Evolutionary conservation across 1,284 basidiomycete species (phyloP).

Genomic region (Leccinum subrobustum): DNA sequence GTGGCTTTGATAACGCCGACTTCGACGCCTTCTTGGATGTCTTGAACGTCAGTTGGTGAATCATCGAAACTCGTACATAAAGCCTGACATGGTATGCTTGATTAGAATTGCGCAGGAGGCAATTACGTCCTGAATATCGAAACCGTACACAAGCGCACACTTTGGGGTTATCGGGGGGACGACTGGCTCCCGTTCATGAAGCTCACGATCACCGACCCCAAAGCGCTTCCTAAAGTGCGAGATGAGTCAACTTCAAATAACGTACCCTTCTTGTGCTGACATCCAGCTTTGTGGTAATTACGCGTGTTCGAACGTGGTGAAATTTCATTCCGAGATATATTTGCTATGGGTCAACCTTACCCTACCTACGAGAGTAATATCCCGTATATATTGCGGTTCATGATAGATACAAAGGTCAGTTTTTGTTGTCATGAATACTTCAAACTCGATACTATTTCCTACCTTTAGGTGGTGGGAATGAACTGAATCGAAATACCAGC

Average conservation of each 20-base stretch:
- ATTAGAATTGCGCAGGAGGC: conserved; percentile 32
- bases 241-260: conserved; percentile 58
- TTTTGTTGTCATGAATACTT: background rate
- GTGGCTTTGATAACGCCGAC: conserved; percentile 75
- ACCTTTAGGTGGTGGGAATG: conserved; percentile 84
- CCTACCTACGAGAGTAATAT: conserved; percentile 93
- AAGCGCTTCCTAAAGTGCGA: conserved; percentile 81
- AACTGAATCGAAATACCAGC: conserved; percentile 93
- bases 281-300: conserved; percentile 37
- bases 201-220: conserved; percentile 72
- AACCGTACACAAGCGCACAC: conserved; percentile 65
- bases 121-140: conserved; percentile 57
- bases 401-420: conserved; percentile 89
- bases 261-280: conserved; percentile 14
- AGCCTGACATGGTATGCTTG: conserved; percentile 6
- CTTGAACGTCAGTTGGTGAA: conserved; percentile 65
- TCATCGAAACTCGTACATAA: background rate
- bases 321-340: conserved; percentile 70
- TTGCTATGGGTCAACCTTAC: conserved; percentile 45
- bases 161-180: conserved; percentile 89
- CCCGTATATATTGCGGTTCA: conserved; percentile 85
- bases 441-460: background rate
- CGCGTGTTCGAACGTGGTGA: conserved; percentile 87
- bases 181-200: conserved; percentile 80
- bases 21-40: conserved; percentile 62